Evolutionary conservation across 768 basidiomycete species (phyloP), one percentile per base, ranked within the genome.

Genomic region (Termitomyces sp.): DNA sequence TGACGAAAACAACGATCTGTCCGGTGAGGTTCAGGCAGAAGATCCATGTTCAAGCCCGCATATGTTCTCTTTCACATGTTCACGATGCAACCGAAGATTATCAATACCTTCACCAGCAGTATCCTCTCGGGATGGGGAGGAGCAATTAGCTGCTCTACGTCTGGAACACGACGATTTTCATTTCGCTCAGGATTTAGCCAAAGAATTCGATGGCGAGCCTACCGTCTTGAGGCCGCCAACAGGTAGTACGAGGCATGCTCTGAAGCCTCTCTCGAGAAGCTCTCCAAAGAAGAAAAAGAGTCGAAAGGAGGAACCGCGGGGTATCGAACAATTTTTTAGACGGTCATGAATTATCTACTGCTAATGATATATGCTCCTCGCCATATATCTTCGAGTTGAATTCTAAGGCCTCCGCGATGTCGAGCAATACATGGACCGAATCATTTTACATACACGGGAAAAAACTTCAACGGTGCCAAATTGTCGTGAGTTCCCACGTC

Each of bases 141-240:
- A 64, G 63, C 74, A 64, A 19, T 62, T 86, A 38, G 73, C 69
- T 6, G 70, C 70, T 57, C 65, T 82, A 54, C 76, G 75, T 53
- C 62, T 79, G 68, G 95, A 97, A 66, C 95, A 98, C 63, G 79
- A 83, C 37, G 95, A 97, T 70, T 97, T 84, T 68, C 95, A 98
- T 69, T 84, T 93, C 62, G 94, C 95, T 1, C 78, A 85, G 63
- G 87, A 91, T 54, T 67, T 98, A 50, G 79, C 86, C 21, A 78
- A 78, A 26, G 73, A 76, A 53, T 56, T 70, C 50, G 67, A 66
- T 47, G 64, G 61, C 35, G 60, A 56, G 38, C 60, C 60, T 4
- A 50, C 59, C 23, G 55, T 60, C 35, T 57, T 49, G 15, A 63
- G 56, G 33, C 57, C 64, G 47, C 57, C 61, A 10, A 30, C 44